Conservation (phyloP, 495 filamentous ascomycete genomes). For the Penicillium chermesinum region DNA sequence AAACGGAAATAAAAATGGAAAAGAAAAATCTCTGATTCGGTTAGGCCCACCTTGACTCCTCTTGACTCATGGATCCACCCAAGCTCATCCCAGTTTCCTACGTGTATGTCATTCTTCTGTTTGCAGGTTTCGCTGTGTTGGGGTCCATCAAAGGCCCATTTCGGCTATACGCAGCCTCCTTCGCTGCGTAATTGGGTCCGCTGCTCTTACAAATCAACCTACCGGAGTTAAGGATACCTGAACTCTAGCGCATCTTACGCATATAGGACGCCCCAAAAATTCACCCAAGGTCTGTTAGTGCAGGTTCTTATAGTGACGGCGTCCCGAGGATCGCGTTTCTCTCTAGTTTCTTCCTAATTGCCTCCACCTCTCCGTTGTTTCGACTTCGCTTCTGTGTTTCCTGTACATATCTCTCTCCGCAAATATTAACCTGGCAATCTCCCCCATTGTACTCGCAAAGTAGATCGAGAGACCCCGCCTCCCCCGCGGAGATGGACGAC, state of each 20-base stretch:
- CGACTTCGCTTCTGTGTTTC: not conserved
- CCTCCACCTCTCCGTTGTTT: slow-evolving; percentile 6
- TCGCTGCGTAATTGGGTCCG: too few species aligned
- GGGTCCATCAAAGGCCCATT: too few species aligned
- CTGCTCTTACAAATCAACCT: slow-evolving; percentile 9
- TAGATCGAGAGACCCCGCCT: slow-evolving; percentile 2
- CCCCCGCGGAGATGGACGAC: slow-evolving; percentile 20
- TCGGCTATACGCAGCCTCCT: too few species aligned
- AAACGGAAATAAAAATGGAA: not conserved
- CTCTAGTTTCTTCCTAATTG: not conserved
- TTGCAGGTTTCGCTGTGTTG: too few species aligned
- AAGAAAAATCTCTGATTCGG: slow-evolving; percentile 1
- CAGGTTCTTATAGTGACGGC: too few species aligned
- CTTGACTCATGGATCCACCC: slow-evolving; percentile 14
- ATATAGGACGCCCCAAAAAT: too few species aligned
- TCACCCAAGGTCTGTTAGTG: too few species aligned
- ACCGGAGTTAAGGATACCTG: too few species aligned
- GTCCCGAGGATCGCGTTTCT: not conserved
- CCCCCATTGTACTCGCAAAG: slow-evolving; percentile 14
- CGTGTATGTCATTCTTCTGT: not conserved
- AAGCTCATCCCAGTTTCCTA: not conserved
- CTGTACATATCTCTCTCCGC: slow-evolving; percentile 12
- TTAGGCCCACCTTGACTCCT: slow-evolving; percentile 7
- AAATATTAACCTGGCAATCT: slow-evolving; percentile 8
- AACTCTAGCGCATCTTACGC: too few species aligned